phyloP scores from a whole-genome alignment of 1,284 basidiomycete species.

The Ustilago curta region DNA sequence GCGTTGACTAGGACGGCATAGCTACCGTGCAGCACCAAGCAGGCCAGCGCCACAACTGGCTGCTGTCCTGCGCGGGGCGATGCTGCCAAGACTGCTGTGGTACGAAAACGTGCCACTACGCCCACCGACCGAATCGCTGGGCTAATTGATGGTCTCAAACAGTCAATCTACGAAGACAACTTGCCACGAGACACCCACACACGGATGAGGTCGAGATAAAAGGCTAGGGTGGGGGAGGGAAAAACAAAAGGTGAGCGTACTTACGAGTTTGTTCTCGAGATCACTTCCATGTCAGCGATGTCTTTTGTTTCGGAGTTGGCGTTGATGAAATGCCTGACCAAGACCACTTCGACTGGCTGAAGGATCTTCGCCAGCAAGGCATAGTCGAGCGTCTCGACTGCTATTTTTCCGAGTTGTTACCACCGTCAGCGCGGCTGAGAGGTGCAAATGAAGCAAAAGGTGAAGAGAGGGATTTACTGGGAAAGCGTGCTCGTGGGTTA shows the following conservation, averaged over 20 bases:
- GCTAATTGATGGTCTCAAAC: constrained; percentile 7
- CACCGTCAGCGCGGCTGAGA: not conserved
- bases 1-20: not conserved
- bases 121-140: constrained; percentile 46
- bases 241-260: constrained; percentile 9
- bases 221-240: constrained; percentile 7
- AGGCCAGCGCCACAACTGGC: not conserved
- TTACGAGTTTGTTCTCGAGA: constrained; percentile 31
- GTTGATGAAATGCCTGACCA: constrained; percentile 3
- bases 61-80: not conserved
- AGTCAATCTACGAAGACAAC: constrained; percentile 1
- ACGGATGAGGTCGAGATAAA: constrained; percentile 1
- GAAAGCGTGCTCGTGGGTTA: not conserved
- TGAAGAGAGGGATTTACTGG: not conserved
- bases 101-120: not conserved
- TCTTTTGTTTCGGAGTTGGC: not conserved
- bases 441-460: not conserved
- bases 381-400: not conserved
- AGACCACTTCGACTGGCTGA: not conserved
- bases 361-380: no score
- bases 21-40: not conserved
- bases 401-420: not conserved
- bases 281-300: constrained; percentile 40
- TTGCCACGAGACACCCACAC: constrained; percentile 9
- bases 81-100: constrained; percentile 3